Base-by-base conservation (phyloP, 768 basidiomycete species). In the Mrakia gelida region DNA sequence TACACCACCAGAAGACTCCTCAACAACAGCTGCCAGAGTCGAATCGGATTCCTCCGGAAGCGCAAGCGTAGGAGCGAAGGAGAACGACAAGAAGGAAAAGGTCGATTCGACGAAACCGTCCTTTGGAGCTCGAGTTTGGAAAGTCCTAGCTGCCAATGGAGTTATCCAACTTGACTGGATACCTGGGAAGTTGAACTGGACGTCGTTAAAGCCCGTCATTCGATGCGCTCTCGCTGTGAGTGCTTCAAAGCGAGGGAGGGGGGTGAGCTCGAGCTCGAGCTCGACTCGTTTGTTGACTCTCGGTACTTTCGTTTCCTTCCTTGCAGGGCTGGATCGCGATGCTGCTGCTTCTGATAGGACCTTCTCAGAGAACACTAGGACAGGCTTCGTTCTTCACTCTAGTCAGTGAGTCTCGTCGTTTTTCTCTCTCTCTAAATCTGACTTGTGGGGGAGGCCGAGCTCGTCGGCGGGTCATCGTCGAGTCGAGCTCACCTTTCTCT, bases 341-440 rank as follows among this genome's bases (percentile, higher is more conserved):
- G 65, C 45, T 79, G 16, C 65, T 79, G 23, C 10, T 79, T n/a
- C 23, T 79, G 16, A 71, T 75, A 26, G 13, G 52, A 8, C 45
- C 74, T 13, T 71, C 74, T 28, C 56, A 59, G 61, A n/a, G 9
- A 8, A 56, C 62, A 10, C 52, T 79, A 10, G 78, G 78, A 21
- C 74, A 75, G 49, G 78, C 78, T 21, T 61, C 67, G 3, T 79
- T 79, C 70, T 79, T 79, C 61, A 61, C 54, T 0, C 65, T 79
- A 3, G 77, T 78, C 38, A 52, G 71, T 56, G 7, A 72, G 49
- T 52, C 71, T 9, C 72, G 26, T 26, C 23, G 32, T 30, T 1
- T 30, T 18, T 6, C 71, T n/a, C n/a, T n/a, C n/a, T n/a, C n/a
- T n/a, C n/a, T n/a, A n/a, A n/a, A n/a, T n/a, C n/a, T 28, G 28